phyloP scores from a whole-genome alignment of 768 basidiomycete species.

The Boletus tomentosulus region DNA sequence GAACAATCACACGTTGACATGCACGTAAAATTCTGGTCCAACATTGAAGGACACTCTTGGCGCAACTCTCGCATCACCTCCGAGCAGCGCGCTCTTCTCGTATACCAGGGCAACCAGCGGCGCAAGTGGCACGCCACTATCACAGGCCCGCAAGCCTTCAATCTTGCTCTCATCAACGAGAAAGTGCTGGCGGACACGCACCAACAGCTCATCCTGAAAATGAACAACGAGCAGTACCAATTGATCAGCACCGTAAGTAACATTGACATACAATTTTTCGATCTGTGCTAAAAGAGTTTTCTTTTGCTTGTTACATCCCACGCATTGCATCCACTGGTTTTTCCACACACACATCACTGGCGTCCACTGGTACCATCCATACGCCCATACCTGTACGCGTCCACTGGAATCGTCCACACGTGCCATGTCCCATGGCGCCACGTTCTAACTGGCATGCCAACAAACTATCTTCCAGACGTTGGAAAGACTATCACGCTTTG shows the following conservation, averaged over 20 bases:
- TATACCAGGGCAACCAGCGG: conserved; percentile 18
- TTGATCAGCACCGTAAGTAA: neutral
- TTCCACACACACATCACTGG: neutral
- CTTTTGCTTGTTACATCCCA: too few species aligned
- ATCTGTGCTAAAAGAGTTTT: too few species aligned
- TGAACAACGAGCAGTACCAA: neutral
- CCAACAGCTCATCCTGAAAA: neutral
- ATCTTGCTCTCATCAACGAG: neutral
- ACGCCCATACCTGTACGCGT: neutral
- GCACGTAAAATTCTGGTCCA: conserved; percentile 5
- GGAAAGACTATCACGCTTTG: too few species aligned
- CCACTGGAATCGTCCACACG: neutral
- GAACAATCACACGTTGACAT: neutral
- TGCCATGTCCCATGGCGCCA: too few species aligned
- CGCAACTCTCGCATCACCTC: conserved; percentile 2
- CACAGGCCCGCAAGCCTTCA: neutral
- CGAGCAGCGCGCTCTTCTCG: conserved; percentile 8
- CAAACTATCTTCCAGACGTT: too few species aligned
- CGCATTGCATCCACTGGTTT: neutral
- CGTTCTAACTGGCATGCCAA: too few species aligned
- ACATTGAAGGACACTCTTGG: conserved; percentile 3
- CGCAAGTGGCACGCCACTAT: neutral
- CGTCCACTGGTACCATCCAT: neutral
- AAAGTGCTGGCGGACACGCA: neutral
- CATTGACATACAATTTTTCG: too few species aligned